Evolutionary conservation across 73 alveolate genomes (phyloP).

Genomic region (Tetrahymena thermophila): DNA sequence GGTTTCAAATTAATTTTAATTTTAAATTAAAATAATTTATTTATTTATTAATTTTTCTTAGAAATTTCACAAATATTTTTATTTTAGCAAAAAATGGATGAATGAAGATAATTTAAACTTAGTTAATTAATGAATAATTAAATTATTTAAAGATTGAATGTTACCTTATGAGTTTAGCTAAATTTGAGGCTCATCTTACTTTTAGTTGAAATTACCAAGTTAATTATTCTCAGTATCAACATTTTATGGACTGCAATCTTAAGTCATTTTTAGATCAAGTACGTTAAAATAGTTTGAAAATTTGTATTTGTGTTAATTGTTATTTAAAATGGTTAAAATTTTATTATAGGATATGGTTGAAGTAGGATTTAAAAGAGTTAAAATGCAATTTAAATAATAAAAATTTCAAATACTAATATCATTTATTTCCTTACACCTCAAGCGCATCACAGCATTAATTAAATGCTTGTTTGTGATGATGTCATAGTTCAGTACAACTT

Average conservation of each 20-base stretch:
- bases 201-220: background rate
- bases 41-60: no score
- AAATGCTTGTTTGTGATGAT: background rate
- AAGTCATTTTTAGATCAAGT: background rate
- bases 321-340: background rate
- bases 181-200: background rate
- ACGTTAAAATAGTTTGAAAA: background rate
- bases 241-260: background rate
- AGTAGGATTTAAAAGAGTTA: background rate
- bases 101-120: no score
- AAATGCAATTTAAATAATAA: background rate
- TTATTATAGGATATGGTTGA: background rate
- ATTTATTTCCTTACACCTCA: background rate
- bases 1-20: no score
- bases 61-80: no score
- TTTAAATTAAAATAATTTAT: no score
- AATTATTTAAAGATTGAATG: no score
- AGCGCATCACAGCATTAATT: background rate
- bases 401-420: background rate
- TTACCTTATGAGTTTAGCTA: background rate
- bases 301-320: no score
- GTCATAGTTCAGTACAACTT: background rate
- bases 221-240: background rate
- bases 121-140: no score
- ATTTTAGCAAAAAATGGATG: no score